A percentile compares a stretch with the other conserved stretches of the same genome.
Conservation (phyloP, 2,329 filamentous ascomycete species). For the Aspergillus sp. region DNA sequence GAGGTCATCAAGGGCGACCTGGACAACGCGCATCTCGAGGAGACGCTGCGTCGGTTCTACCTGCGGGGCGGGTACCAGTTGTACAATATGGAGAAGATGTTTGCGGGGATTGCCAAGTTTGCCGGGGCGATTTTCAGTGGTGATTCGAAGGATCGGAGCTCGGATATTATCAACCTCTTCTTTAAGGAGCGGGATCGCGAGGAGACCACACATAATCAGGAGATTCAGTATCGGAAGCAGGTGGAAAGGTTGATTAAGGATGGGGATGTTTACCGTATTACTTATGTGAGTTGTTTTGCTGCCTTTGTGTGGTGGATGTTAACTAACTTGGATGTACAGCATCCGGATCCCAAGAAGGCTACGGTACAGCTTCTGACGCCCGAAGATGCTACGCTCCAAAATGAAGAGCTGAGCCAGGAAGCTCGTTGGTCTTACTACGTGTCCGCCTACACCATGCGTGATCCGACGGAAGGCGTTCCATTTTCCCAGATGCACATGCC, state of each 20-base stretch:
- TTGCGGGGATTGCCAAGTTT: slow-evolving; percentile 71
- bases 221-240: slow-evolving; percentile 83
- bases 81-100: slow-evolving; percentile 84
- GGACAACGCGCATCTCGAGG: slow-evolving; percentile 77
- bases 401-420: slow-evolving; percentile 56
- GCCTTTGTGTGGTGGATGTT: slow-evolving; percentile 11
- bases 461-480: slow-evolving; percentile 73
- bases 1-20: slow-evolving; percentile 75
- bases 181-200: slow-evolving; percentile 71
- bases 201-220: slow-evolving; percentile 79
- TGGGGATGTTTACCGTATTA: slow-evolving; percentile 80
- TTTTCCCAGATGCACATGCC: slow-evolving; percentile 58
- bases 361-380: slow-evolving; percentile 77
- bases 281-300: slow-evolving; percentile 61
- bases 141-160: slow-evolving; percentile 87
- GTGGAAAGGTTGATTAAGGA: slow-evolving; percentile 91
- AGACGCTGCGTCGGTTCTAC: slow-evolving; percentile 85
- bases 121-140: slow-evolving; percentile 74
- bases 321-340: slow-evolving; percentile 35
- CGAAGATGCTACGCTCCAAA: slow-evolving; percentile 71
- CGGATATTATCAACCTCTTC: slow-evolving; percentile 82
- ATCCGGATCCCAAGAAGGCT: slow-evolving; percentile 59
- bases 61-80: slow-evolving; percentile 84
- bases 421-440: slow-evolving; percentile 89
- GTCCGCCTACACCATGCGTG: slow-evolving; percentile 78